Conservation (phyloP, 1,139 yeast genomes). For the Yamadazyma epiphylla region DNA sequence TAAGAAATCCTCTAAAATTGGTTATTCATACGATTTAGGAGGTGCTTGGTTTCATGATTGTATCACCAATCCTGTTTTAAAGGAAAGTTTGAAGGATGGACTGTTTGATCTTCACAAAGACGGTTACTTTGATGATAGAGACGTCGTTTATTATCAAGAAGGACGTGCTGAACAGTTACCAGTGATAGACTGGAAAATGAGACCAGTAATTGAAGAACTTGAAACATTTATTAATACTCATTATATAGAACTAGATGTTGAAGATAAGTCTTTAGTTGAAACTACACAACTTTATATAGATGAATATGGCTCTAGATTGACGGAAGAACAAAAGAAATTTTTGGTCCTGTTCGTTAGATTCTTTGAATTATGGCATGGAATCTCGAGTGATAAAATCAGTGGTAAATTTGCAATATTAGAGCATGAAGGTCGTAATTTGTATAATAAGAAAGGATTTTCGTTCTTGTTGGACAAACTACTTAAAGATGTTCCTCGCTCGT, state of each 20-base stretch:
- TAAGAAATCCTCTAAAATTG: conserved; percentile 25
- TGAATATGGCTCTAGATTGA: conserved; percentile 43
- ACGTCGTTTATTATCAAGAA: conserved; percentile 40
- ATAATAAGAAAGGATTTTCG: conserved; percentile 59
- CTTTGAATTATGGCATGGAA: conserved; percentile 77
- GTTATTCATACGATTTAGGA: conserved; percentile 62
- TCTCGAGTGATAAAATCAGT: conserved; percentile 62
- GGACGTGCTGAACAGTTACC: conserved; percentile 36
- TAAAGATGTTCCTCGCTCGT: conserved; percentile 31
- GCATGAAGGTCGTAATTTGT: conserved; percentile 72
- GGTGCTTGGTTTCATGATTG: conserved; percentile 93
- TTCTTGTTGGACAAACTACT: conserved; percentile 44
- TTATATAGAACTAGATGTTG: conserved; percentile 42
- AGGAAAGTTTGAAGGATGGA: conserved; percentile 22
- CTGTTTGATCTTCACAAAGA: conserved; percentile 26
- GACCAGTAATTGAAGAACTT: conserved; percentile 52
- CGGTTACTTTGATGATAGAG: conserved; percentile 52
- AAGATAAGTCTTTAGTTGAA: conserved; percentile 50
- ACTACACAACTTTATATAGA: conserved; percentile 45
- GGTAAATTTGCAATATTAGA: conserved; percentile 64
- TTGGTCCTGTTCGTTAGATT: conserved; percentile 52
- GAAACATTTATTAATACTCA: conserved; percentile 56
- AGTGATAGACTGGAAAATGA: conserved; percentile 21
- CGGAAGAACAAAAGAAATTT: conserved; percentile 46
- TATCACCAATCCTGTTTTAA: conserved; percentile 52